phyloP scores from a whole-genome alignment of 2,329 filamentous ascomycete species.

The Trichoderma lentiforme region DNA sequence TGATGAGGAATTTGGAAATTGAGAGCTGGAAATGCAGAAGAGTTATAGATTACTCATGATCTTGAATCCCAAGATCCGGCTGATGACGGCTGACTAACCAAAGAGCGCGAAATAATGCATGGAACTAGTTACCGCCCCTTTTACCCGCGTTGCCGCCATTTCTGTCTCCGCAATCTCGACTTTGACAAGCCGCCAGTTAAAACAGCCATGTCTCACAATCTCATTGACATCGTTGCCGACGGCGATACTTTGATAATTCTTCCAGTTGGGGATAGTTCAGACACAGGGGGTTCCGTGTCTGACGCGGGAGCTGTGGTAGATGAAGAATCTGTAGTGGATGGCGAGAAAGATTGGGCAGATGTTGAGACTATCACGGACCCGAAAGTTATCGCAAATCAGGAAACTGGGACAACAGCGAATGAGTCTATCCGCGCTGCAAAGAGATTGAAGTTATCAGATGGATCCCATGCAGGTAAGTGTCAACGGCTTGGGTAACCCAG shows the following conservation, averaged over 20 bases:
- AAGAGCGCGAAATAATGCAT: not conserved
- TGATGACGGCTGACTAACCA: not conserved
- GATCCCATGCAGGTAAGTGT: not conserved
- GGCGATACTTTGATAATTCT: conserved; percentile 9
- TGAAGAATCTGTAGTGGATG: not conserved
- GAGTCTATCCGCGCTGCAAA: not conserved
- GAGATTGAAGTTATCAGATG: not conserved
- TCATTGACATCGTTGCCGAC: not conserved
- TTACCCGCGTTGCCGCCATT: not conserved
- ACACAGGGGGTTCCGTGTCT: not conserved
- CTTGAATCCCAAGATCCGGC: not conserved
- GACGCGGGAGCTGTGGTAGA: not conserved
- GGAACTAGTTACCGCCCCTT: not conserved
- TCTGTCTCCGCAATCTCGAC: not conserved
- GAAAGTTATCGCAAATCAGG: not conserved
- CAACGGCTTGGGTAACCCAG: not conserved
- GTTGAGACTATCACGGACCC: not conserved
- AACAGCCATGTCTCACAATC: not conserved
- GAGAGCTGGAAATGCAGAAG: not conserved
- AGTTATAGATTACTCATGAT: not conserved
- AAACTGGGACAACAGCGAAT: not conserved
- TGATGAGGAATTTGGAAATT: not conserved
- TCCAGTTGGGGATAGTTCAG: not conserved
- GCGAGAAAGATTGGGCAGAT: not conserved
- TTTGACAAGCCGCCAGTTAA: not conserved